These are phyloP conservation scores for Sporothrix sp. DNA, from an alignment of 2,329 filamentous ascomycete species.

Conservation along the genomic window DNA sequence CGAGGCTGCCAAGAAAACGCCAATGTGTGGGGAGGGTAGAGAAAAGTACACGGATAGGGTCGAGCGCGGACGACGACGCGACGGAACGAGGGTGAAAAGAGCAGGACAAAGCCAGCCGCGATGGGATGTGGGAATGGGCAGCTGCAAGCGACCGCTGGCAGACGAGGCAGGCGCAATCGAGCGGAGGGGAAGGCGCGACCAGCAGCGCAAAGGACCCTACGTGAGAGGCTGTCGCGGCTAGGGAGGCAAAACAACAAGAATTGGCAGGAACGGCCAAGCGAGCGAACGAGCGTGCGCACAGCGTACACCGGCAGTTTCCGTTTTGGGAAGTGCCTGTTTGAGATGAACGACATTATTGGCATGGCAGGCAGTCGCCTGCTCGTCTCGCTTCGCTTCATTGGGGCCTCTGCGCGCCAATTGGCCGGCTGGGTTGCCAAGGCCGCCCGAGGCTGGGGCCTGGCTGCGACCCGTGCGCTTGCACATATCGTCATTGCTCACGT, in stretches of 20 bases:
- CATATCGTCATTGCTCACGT: slow-evolving; percentile 1
- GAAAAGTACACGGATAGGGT: too few species aligned
- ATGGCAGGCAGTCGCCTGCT: too few species aligned
- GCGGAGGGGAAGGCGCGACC: neutral
- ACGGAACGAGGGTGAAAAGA: neutral
- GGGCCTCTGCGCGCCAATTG: too few species aligned
- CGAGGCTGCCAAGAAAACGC: slow-evolving; percentile 9
- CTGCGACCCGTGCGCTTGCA: neutral
- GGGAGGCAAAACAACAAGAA: too few species aligned
- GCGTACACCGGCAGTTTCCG: too few species aligned
- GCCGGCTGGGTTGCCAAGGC: too few species aligned
- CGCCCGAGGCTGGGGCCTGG: neutral
- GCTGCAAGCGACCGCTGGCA: neutral
- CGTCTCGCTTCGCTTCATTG: too few species aligned
- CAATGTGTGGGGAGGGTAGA: slow-evolving; percentile 8
- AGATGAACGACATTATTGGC: too few species aligned
- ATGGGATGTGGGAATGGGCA: too few species aligned
- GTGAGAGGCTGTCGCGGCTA: slow-evolving; percentile 11
- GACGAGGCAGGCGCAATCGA: slow-evolving; percentile 4
- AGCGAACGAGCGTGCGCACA: too few species aligned
- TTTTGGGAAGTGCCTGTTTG: slow-evolving; percentile 9
- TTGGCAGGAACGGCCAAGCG: too few species aligned
- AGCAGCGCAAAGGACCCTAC: neutral
- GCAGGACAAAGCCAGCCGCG: neutral
- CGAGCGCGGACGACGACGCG: neutral